Evolutionary conservation across 345 rosid species (phyloP).

Genomic region (Citrus glauca): DNA sequence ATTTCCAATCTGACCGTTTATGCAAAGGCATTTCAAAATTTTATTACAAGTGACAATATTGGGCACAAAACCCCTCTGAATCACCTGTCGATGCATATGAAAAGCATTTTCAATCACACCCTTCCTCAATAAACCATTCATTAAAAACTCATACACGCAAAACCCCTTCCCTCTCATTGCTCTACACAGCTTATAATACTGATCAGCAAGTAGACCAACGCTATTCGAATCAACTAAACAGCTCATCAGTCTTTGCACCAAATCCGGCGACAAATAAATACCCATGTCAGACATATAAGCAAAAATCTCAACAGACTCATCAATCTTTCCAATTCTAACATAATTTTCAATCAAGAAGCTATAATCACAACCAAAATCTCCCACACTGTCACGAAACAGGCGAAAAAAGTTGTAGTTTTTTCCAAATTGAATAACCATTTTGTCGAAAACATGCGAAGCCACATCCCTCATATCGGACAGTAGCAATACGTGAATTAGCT

Average conservation of each 20-base stretch:
- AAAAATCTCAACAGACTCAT: slow-evolving; percentile 24
- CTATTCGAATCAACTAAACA: slow-evolving; percentile 26
- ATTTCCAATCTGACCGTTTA: slow-evolving; percentile 19
- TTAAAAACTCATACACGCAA: slow-evolving; percentile 30
- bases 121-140: slow-evolving; percentile 35
- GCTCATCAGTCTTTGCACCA: slow-evolving; percentile 25
- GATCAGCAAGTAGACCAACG: slow-evolving; percentile 25
- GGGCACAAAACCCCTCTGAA: slow-evolving; percentile 26
- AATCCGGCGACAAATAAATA: slow-evolving; percentile 12
- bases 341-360: slow-evolving; percentile 38
- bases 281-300: slow-evolving; percentile 17
- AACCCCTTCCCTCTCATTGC: slow-evolving; percentile 2
- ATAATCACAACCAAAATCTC: slow-evolving; percentile 13
- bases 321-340: slow-evolving; percentile 29
- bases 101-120: slow-evolving; percentile 35
- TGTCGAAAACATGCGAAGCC: slow-evolving; percentile 39
- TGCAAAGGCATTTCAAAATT: slow-evolving; percentile 31
- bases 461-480: slow-evolving; percentile 25
- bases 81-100: slow-evolving; percentile 26
- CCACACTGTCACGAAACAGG: slow-evolving; percentile 3
- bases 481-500: slow-evolving; percentile 32
- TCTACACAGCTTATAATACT: slow-evolving; percentile 28
- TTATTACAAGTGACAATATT: slow-evolving; percentile 45
- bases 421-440: slow-evolving; percentile 22
- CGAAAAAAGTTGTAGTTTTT: slow-evolving; percentile 18